Evolutionary conservation across 1,139 yeast genomes (phyloP), one percentile per base, ranked within the genome.

Genomic region (Hansenula sp.): DNA sequence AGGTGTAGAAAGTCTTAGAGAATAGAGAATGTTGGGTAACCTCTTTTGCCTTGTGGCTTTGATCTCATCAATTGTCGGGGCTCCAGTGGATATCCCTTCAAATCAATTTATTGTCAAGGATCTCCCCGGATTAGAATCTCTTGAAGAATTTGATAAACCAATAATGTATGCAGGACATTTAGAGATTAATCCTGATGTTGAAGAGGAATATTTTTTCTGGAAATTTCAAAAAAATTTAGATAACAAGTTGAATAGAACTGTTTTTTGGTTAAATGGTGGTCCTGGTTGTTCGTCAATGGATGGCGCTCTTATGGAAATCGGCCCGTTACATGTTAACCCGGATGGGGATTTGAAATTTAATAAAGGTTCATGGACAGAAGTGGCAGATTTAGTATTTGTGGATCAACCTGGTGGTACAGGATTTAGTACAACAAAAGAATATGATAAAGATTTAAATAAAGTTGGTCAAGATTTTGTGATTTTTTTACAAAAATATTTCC

Each of bases 251-350:
- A 49, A 57, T 31, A 52, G 71, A 36, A 69, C 77, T 29, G 70
- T 87, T 17, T 71, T 83, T 8, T 93, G 99, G 99, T 73, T 93
- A 28, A 93, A 94, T 63, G 99, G 99, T 36, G 96, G 96, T 0
- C 96, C 96, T 0, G 99, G 99, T 0, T 93, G 99, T 62, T 89
- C 97, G 3, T 89, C 96, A 0, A 81, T 93, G 94, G 99, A 93
- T 65, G 99, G 99, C 3, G 96, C 96, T 0, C 63, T 93, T 50
- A 80, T 93, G 79, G 99, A 94, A 62, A 68, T 83, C 2, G 99
- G 99, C 0, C 98, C 99, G 0, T 77, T 90, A 46, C 70, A 96
- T 46, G 72, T 90, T 17, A 65, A 70, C 48, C 53, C 63, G 0
- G 62, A 74, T 11, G 67, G 71, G 2, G 60, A 77, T 44, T 65